phyloP scores from a whole-genome alignment of 768 basidiomycete genomes.

The Suillus paluster region DNA sequence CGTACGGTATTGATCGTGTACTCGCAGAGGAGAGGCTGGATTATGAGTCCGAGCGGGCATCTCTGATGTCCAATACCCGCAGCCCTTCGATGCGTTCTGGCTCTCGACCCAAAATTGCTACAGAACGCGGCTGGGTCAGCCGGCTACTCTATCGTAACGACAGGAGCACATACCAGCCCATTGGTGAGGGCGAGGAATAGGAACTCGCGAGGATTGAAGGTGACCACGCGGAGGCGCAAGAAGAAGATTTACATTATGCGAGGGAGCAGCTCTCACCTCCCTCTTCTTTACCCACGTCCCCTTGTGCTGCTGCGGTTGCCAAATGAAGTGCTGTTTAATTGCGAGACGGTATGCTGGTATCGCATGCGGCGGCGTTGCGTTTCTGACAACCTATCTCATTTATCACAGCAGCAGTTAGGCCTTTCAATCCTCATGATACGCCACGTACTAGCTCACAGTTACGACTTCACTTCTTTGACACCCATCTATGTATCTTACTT shows the following conservation, averaged over 20 bases:
- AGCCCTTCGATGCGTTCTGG: conserved; percentile 39
- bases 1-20: conserved; percentile 20
- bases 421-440: conserved; percentile 34
- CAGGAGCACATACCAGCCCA: conserved; percentile 51
- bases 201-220: conserved; percentile 58
- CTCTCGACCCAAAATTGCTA: conserved; percentile 26
- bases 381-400: conserved; percentile 13
- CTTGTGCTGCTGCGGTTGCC: conserved; percentile 12
- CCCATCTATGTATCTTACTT: conserved; percentile 18
- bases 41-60: conserved; percentile 66
- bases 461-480: conserved; percentile 8
- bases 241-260: conserved; percentile 22
- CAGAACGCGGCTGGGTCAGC: conserved; percentile 50
- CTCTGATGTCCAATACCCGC: conserved; percentile 47
- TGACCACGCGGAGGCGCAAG: conserved; percentile 31
- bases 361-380: conserved; percentile 12
- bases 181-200: conserved; percentile 55
- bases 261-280: conserved; percentile 19
- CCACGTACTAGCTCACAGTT: conserved; percentile 11
- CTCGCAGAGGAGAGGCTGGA: conserved; percentile 61
- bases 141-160: conserved; percentile 51
- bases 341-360: conserved; percentile 9
- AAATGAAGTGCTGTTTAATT: conserved; percentile 15
- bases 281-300: conserved; percentile 17
- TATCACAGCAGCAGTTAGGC: conserved; percentile 10